These are phyloP conservation scores for Fraxinus floribunda DNA, from an alignment of 305 asterid genomes.

Conservation along the genomic window DNA sequence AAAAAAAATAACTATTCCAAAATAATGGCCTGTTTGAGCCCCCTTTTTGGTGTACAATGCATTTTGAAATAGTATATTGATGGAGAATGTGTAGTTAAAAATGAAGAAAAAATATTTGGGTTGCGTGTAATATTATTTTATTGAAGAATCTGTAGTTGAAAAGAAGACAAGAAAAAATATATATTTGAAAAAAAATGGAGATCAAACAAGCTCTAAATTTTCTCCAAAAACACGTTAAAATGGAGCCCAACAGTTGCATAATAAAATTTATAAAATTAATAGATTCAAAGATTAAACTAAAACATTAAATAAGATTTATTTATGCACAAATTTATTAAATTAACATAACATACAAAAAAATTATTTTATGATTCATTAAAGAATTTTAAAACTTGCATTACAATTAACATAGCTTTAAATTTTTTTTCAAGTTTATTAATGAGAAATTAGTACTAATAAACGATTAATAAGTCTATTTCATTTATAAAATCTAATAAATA, in stretches of 20 bases:
- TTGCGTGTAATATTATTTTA: too few species aligned
- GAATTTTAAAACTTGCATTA: background rate
- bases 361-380: background rate
- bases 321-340: background rate
- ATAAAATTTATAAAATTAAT: background rate
- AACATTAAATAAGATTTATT: background rate
- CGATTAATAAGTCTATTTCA: background rate
- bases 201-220: too few species aligned
- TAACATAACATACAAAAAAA: background rate
- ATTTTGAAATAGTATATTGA: too few species aligned
- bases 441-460: background rate
- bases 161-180: too few species aligned
- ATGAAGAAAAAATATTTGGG: too few species aligned
- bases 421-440: background rate
- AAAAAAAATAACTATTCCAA: too few species aligned
- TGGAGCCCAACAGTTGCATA: background rate
- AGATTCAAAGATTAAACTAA: background rate
- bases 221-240: too few species aligned
- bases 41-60: too few species aligned
- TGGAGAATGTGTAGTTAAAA: too few species aligned
- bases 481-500: background rate
- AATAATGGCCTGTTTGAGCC: too few species aligned
- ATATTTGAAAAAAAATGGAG: too few species aligned
- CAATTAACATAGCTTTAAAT: background rate
- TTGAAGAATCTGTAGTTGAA: too few species aligned